Base-by-base conservation (phyloP, 1,284 basidiomycete species). In the Gymnopus androsaceus region DNA sequence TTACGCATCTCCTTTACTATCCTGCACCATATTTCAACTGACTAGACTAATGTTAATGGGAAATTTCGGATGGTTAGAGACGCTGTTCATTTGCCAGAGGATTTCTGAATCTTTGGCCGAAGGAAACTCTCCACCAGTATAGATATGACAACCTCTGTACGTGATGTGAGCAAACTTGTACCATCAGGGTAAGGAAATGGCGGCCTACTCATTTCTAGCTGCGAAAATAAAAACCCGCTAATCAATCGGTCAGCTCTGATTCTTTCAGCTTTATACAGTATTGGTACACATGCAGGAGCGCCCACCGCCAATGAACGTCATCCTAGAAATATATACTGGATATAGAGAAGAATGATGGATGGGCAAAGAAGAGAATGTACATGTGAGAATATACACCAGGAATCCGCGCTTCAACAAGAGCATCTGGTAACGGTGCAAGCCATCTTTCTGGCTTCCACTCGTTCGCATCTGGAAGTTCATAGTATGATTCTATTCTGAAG, bases 361-460 rank as follows among this genome's bases (percentile, higher is more conserved):
- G 19, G 14, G 6, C 17, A 44, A 6, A 21, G 30, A 11, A n/a
- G n/a, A 28, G 19, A 36, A 51, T 53, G n/a, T 36, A 59, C 58
- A 59, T 21, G 51, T 59, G 55, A 15, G 58, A 59, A 46, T 59
- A 59, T 31, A 59, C 55, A 14, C 58, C 58, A 34, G 58, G 58
- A 41, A 54, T 54, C 14, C 27, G 51, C 12, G 55, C 58, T 11
- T 56, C 51, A 17, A 27, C 38, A 3, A 59, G 19, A 38, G 55
- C 60, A 11, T 59, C 46, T 7, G 69, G 69, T 7, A 71, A 59
- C 11, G 68, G 65, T 15, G 56, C 52, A 15, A 72, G 61, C 70
- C 71, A 73, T 14, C 72, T 59, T 45, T 72, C 67, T 12, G 72
- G 72, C 47, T 70, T 71, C 70, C 71, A 73, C 46, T 72, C 69